Percentiles rank a stretch among this genome's conserved stretches.
Conservation (phyloP, 129 eudicot genomes). For the Pulicaria dysenterica region DNA sequence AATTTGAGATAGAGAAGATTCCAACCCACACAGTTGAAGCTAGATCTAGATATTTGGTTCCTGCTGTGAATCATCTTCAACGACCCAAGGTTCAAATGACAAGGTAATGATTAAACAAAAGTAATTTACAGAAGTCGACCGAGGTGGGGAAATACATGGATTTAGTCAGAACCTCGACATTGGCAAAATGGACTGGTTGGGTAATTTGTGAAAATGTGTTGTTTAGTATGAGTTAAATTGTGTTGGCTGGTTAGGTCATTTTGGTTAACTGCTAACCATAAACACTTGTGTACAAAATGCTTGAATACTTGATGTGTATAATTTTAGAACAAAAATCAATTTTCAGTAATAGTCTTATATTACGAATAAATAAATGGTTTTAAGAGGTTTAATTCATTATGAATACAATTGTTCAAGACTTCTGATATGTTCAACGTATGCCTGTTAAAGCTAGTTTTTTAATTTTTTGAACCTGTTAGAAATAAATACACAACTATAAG, state of each 20-base stretch:
- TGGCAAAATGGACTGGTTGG: background rate
- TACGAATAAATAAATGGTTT: background rate
- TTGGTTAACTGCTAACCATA: background rate
- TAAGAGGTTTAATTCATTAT: background rate
- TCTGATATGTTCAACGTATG: background rate
- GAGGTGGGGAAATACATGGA: too few species aligned
- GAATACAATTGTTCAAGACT: background rate
- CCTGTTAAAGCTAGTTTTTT: background rate
- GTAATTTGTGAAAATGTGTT: background rate
- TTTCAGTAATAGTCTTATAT: background rate
- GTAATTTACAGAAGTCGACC: background rate
- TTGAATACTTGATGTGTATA: background rate
- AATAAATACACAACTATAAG: background rate
- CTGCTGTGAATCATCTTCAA: conserved; percentile 60
- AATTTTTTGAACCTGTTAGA: background rate
- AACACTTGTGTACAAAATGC: background rate
- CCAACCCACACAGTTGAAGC: conserved; percentile 56
- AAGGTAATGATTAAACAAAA: conserved; percentile 42
- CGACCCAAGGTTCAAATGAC: conserved; percentile 45
- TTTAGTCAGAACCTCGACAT: too few species aligned
- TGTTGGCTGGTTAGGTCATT: background rate
- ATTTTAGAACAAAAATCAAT: background rate
- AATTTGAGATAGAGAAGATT: conserved; percentile 71
- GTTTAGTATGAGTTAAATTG: background rate
- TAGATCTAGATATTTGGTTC: conserved; percentile 66